Base-by-base conservation (phyloP, 768 basidiomycete genomes). In the Arthromyces matolae region DNA sequence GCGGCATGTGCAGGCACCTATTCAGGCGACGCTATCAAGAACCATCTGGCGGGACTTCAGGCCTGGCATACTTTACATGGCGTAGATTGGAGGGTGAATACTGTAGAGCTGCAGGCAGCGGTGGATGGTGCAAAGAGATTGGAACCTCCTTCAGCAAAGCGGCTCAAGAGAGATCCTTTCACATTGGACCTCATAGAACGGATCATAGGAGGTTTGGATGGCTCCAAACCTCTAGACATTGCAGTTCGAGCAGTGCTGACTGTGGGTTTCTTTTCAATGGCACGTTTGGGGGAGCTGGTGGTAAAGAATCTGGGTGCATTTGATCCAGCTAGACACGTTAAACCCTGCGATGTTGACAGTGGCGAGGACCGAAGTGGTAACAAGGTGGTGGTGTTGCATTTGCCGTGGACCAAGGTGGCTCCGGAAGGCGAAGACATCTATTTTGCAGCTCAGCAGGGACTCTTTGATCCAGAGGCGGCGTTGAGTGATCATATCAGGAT, bases 31-130 rank as follows among this genome's bases (percentile, higher is more conserved):
- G 62, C 70, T 0, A 48, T 77, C 0, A 33, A 43, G 2, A 76
- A 75, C 56, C 72, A 72, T 43, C 18, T 75, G 0, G 51, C 54
- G 2, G 70, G 66, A 0, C 38, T 78, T 0, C 58, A 65, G 0
- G 73, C 76, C 3, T 79, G 76, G 76, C 75, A 79, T 51, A 58
- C 23, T 2, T 12, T 47, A 6, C 45, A 47, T 31, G 33, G 43
- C 14, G n/a, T 9, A 45, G 24, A n/a, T 8, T 70, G 7, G 55
- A 67, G 24, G 33, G 60, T 4, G 32, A 36, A 0, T 55, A 67
- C 29, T 27, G 10, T 1, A 4, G 27, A 49, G 35, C 6, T 71
- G 10, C 58, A 69, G 0, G 51, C 61, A 0, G 28, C 69, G 0
- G 51, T 77, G 0, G 52, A 53, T 14, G 70, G 59, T 0, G 69